phyloP scores from a whole-genome alignment of 2,329 filamentous ascomycete genomes.

The Cercospora beticola region DNA sequence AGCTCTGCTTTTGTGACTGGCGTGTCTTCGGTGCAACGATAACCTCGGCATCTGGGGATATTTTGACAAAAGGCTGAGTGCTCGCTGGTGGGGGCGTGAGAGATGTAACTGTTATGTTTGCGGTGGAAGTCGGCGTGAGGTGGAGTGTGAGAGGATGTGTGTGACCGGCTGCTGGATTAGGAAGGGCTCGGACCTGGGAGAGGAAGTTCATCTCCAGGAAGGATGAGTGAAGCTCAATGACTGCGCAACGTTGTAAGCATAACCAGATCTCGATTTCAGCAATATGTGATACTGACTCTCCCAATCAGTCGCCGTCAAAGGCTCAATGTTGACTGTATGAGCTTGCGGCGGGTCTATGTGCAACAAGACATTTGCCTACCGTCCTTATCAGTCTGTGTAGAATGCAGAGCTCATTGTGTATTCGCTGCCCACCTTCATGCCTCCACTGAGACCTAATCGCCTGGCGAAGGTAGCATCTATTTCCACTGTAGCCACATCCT shows the following conservation, averaged over 20 bases:
- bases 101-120: constrained; percentile 82
- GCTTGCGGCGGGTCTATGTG: constrained; percentile 89
- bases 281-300: constrained; percentile 59
- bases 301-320: constrained; percentile 93
- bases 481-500: constrained; percentile 76
- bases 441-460: constrained; percentile 73
- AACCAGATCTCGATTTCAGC: neutral
- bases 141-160: constrained; percentile 86
- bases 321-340: constrained; percentile 95
- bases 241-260: constrained; percentile 36
- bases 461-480: constrained; percentile 82
- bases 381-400: constrained; percentile 37
- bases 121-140: constrained; percentile 90
- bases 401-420: neutral
- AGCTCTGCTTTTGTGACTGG: constrained; percentile 56
- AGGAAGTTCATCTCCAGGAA: constrained; percentile 94
- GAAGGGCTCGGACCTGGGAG: constrained; percentile 87
- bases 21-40: constrained; percentile 94
- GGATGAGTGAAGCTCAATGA: constrained; percentile 94
- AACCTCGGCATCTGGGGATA: constrained; percentile 90
- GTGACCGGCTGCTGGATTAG: constrained; percentile 66
- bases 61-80: constrained; percentile 79
- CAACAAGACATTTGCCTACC: constrained; percentile 61
- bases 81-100: constrained; percentile 71
- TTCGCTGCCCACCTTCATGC: constrained; percentile 72